Evolutionary conservation across 805 yeast genomes (phyloP), one percentile per base, ranked within the genome.

Genomic region (Candida pseudofarinosa): DNA sequence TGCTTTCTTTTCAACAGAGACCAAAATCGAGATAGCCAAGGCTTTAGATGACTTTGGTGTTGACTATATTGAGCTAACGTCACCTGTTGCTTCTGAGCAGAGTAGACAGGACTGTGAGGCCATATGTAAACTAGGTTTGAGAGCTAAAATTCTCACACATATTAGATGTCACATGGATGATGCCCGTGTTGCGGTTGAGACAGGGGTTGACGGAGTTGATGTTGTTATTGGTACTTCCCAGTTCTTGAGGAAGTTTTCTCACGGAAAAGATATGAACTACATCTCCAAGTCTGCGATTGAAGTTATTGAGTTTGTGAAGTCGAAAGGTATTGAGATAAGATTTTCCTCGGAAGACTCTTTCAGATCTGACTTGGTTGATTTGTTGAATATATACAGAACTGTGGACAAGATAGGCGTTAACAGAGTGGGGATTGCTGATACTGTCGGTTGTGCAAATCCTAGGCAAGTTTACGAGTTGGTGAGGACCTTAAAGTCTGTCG

Each of bases 121-220:
- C 45, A 91, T 91, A 55, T 93, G 98, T 78, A 91, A 93, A 75
- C 77, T 93, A 54, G 98, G 98, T 8, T 80, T 91, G 65, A 88
- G 86, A 72, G 91, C 97, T 51, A 91, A 93, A 74, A 88, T 93
- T 51, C 79, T 91, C 54, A 91, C 99, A 39, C 98, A 91, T 67
- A 93, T 93, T 54, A 81, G 98, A 69, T 91, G 99, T 71, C 97
- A 91, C 71, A 91, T 91, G 97, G 98, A 91, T 67, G 99, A 93
- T 60, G 99, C 98, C 44, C 79, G 84, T 57, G 87, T 93, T 46
- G 99, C 99, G 4, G 99, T 91, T 38, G 93, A 88, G 60, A 91
- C 98, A 33, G 98, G 99, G 64, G 99, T 93, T 41, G 98, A 93
- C 64, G 99, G 98, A 70, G 98, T 91, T 49, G 97, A 93, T 71